Percentiles rank a stretch among this genome's conserved stretches.
Conservation (phyloP, 345 rosid genomes). For the Eucalyptus leucophloia region DNA sequence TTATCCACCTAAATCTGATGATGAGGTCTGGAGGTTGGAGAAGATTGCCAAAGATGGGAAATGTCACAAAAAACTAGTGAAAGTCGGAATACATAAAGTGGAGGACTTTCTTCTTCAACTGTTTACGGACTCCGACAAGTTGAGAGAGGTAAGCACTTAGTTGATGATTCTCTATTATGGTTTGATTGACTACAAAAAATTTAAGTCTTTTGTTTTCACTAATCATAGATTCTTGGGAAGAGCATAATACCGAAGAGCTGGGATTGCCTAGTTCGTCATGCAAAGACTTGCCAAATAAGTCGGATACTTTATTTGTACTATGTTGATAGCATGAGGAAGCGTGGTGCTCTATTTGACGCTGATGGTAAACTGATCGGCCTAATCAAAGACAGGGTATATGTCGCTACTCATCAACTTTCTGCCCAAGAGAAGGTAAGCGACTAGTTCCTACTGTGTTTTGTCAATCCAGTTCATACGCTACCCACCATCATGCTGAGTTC, state of each 20-base stretch:
- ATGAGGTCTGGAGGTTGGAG: slow-evolving; percentile 93
- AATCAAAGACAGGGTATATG: background rate
- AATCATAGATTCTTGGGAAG: background rate
- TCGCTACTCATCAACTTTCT: background rate
- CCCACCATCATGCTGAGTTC: background rate
- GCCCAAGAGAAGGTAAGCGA: background rate
- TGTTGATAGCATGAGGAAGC: background rate
- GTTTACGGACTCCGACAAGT: slow-evolving; percentile 25
- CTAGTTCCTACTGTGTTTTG: background rate
- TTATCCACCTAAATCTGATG: slow-evolving; percentile 69
- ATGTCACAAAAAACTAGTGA: slow-evolving; percentile 56
- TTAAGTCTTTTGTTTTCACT: background rate
- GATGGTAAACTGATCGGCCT: background rate
- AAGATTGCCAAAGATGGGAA: slow-evolving; percentile 81
- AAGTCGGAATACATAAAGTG: slow-evolving; percentile 50
- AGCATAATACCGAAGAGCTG: background rate
- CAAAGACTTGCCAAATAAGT: background rate
- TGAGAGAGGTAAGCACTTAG: background rate
- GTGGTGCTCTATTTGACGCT: background rate
- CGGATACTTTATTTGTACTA: background rate
- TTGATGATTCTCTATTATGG: background rate
- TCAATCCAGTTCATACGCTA: background rate
- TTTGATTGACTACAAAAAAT: background rate
- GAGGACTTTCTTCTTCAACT: slow-evolving; percentile 63
- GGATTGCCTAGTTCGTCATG: background rate